These are phyloP conservation scores for Phytophthora hibernalis DNA, from an alignment of 352 stramenopile species.

Conservation along the genomic window DNA sequence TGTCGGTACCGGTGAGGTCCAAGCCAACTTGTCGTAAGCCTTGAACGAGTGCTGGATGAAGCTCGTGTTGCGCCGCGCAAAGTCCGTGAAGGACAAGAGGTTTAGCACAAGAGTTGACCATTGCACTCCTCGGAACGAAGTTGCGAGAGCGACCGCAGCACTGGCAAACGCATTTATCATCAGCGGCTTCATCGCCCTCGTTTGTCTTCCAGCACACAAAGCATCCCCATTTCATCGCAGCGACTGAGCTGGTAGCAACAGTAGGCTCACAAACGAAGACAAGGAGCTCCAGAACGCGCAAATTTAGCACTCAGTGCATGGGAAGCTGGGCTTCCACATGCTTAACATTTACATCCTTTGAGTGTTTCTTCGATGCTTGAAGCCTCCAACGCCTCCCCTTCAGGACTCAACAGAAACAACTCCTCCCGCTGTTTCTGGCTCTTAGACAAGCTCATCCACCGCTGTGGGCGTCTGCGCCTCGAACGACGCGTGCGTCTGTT, in stretches of 20 bases:
- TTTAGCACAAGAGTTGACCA: slow-evolving; percentile 21
- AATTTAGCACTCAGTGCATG: background rate
- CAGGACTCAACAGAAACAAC: too few species aligned
- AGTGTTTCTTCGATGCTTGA: too few species aligned
- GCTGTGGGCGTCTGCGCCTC: slow-evolving; percentile 17
- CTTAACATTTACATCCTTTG: background rate
- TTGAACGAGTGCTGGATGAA: slow-evolving; percentile 34
- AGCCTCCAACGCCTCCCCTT: too few species aligned
- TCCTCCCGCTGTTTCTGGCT: background rate
- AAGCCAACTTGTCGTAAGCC: slow-evolving; percentile 30
- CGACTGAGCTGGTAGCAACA: background rate
- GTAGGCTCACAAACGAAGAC: background rate
- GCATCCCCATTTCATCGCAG: slow-evolving; percentile 42
- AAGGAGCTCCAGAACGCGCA: background rate
- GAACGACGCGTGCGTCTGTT: slow-evolving; percentile 69
- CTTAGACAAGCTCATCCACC: background rate
- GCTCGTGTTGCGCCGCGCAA: slow-evolving; percentile 23
- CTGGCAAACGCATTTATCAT: slow-evolving; percentile 11
- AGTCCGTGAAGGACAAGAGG: slow-evolving; percentile 47
- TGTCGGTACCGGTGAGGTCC: slow-evolving; percentile 36
- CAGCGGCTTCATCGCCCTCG: slow-evolving; percentile 13
- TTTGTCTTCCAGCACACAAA: slow-evolving; percentile 56
- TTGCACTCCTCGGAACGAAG: slow-evolving; percentile 37
- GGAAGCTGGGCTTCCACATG: background rate
- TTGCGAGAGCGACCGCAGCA: slow-evolving; percentile 42